These are phyloP conservation scores for Chalciporus pseudorubinellus DNA, from an alignment of 768 basidiomycete genomes.

Conservation along the genomic window DNA sequence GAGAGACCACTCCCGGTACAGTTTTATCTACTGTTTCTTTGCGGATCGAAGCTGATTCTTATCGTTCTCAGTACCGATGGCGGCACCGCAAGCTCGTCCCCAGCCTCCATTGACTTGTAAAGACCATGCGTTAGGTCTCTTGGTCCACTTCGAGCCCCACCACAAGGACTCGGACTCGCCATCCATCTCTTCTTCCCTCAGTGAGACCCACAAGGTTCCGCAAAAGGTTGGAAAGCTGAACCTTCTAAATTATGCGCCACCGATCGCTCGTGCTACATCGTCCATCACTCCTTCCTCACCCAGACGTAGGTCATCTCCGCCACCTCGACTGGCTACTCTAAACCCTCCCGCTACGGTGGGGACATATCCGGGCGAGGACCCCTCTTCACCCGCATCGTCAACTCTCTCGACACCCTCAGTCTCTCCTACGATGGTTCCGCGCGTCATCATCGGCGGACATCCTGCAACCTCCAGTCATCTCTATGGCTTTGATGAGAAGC, in stretches of 20 bases:
- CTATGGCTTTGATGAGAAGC: neutral
- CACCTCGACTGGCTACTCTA: neutral
- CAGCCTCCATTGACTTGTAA: slow-evolving; percentile 4
- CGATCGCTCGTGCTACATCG: slow-evolving; percentile 8
- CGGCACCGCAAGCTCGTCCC: neutral
- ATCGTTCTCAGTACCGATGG: slow-evolving; percentile 11
- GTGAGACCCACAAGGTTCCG: neutral
- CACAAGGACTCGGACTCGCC: neutral
- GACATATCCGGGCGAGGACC: slow-evolving; percentile 11
- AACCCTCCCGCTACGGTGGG: neutral
- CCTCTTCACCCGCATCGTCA: slow-evolving; percentile 25
- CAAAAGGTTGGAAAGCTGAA: slow-evolving; percentile 23
- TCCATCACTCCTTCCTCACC: slow-evolving; percentile 1
- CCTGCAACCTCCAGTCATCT: slow-evolving; percentile 14
- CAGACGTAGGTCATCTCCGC: neutral
- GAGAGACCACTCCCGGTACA: slow-evolving; percentile 25
- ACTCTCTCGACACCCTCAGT: slow-evolving; percentile 25
- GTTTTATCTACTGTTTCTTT: neutral
- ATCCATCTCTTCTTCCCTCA: too few species aligned
- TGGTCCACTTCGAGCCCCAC: slow-evolving; percentile 2
- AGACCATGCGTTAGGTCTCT: slow-evolving; percentile 11
- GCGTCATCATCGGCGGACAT: slow-evolving; percentile 26
- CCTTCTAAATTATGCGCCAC: slow-evolving; percentile 35
- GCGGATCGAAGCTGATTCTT: neutral
- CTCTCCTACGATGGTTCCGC: slow-evolving; percentile 22